These are phyloP conservation scores for Pyricularia grisea DNA, from an alignment of 2,329 filamentous ascomycete species.

Conservation along the genomic window DNA sequence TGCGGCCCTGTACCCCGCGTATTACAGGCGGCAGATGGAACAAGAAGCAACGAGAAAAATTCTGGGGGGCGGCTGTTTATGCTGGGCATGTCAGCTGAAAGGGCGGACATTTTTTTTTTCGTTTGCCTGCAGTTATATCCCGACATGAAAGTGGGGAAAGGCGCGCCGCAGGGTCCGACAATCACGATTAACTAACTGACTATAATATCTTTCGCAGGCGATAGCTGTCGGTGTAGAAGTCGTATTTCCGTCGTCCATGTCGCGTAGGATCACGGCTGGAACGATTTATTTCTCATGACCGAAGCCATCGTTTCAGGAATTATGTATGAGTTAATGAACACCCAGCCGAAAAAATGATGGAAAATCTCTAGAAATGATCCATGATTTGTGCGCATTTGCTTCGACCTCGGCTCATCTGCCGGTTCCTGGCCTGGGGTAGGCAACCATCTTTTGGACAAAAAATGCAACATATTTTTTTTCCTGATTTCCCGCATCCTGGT, in stretches of 20 bases:
- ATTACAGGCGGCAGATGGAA: background rate
- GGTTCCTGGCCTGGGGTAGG: background rate
- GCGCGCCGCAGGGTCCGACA: background rate
- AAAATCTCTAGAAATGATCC: background rate
- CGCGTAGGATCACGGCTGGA: background rate
- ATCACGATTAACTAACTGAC: background rate
- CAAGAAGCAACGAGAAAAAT: no score
- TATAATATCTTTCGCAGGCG: background rate
- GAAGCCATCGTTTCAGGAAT: background rate
- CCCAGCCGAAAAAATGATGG: no score
- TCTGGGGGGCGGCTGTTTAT: no score
- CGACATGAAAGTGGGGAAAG: background rate
- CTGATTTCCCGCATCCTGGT: background rate
- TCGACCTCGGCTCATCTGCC: background rate
- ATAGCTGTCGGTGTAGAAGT: no score
- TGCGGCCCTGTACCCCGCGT: background rate
- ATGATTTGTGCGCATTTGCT: background rate
- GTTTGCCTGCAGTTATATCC: background rate
- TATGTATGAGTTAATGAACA: background rate
- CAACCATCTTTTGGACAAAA: background rate
- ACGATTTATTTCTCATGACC: background rate
- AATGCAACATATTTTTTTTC: background rate
- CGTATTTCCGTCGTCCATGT: background rate
- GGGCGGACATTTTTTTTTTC: no score
- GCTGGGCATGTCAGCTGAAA: no score